Conservation (phyloP, 2,329 filamentous ascomycete genomes). For the Purpureocillium takamizusanense region DNA sequence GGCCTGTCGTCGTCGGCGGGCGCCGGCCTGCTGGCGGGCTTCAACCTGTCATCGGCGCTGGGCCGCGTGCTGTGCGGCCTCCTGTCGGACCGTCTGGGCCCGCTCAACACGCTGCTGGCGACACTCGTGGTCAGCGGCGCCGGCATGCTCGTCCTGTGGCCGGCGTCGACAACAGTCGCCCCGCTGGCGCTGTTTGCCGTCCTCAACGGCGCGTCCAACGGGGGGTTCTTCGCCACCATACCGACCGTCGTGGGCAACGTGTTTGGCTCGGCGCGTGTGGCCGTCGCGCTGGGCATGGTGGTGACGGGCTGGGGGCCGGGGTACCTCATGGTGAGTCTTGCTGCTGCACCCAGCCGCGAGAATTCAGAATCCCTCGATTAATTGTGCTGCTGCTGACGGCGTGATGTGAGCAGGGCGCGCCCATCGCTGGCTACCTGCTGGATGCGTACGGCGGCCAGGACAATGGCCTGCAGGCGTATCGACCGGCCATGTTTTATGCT, state of each 20-base stretch:
- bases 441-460: slow-evolving; percentile 38
- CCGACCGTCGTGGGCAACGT: slow-evolving; percentile 50
- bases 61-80: slow-evolving; percentile 27
- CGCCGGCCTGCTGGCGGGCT: slow-evolving; percentile 47
- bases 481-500: slow-evolving; percentile 51
- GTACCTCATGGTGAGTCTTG: slow-evolving; percentile 32
- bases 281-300: slow-evolving; percentile 50
- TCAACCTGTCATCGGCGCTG: slow-evolving; percentile 47
- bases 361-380: slow-evolving; percentile 6
- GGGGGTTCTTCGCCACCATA: slow-evolving; percentile 52
- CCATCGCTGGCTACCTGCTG: slow-evolving; percentile 49
- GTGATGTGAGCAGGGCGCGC: slow-evolving; percentile 22
- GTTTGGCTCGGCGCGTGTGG: slow-evolving; percentile 42
- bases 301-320: slow-evolving; percentile 50
- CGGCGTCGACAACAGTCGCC: slow-evolving; percentile 24
- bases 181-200: slow-evolving; percentile 45
- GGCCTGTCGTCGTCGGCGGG: slow-evolving; percentile 39
- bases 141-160: slow-evolving; percentile 49
- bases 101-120: slow-evolving; percentile 42
- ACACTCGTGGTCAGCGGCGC: slow-evolving; percentile 39
- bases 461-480: slow-evolving; percentile 38
- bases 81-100: slow-evolving; percentile 24
- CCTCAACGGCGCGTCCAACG: slow-evolving; percentile 49
- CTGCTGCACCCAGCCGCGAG: no score
- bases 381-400: no score